phyloP scores from a whole-genome alignment of 768 basidiomycete species.

The Agaricus subrufescens region DNA sequence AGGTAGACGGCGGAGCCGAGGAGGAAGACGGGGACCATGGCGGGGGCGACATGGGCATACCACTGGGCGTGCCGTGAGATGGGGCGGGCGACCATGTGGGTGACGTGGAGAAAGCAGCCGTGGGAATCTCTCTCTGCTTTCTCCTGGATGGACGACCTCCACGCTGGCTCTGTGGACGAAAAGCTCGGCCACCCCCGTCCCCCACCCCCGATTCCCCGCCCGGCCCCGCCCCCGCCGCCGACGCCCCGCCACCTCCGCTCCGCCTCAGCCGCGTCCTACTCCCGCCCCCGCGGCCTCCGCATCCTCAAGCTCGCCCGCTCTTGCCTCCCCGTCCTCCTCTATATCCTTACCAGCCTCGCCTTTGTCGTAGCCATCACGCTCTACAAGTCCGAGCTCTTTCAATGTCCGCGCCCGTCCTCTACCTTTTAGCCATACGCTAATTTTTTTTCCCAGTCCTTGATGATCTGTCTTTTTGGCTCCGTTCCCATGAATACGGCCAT shows the following conservation, averaged over 20 bases:
- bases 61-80: slow-evolving; percentile 56
- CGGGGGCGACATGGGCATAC: slow-evolving; percentile 67
- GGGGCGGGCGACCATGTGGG: slow-evolving; percentile 7
- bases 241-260: slow-evolving; percentile 10
- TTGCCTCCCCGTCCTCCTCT: slow-evolving; percentile 76
- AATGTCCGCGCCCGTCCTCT: slow-evolving; percentile 45
- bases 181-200: slow-evolving; percentile 6
- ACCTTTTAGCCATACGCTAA: background rate
- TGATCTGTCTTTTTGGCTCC: slow-evolving; percentile 73
- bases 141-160: background rate
- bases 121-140: background rate
- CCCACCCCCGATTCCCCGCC: slow-evolving; percentile 6
- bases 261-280: slow-evolving; percentile 10
- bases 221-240: slow-evolving; percentile 3
- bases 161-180: slow-evolving; percentile 11
- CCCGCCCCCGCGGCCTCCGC: slow-evolving; percentile 40
- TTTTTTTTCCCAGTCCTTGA: slow-evolving; percentile 58
- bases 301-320: slow-evolving; percentile 60
- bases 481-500: slow-evolving; percentile 70
- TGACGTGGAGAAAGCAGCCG: background rate
- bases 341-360: slow-evolving; percentile 69
- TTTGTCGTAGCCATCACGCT: slow-evolving; percentile 81
- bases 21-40: slow-evolving; percentile 74
- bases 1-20: slow-evolving; percentile 78
- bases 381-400: slow-evolving; percentile 79